These are phyloP conservation scores for Solanum habrochaites DNA, from an alignment of 257 asterid species.

Conservation along the genomic window DNA sequence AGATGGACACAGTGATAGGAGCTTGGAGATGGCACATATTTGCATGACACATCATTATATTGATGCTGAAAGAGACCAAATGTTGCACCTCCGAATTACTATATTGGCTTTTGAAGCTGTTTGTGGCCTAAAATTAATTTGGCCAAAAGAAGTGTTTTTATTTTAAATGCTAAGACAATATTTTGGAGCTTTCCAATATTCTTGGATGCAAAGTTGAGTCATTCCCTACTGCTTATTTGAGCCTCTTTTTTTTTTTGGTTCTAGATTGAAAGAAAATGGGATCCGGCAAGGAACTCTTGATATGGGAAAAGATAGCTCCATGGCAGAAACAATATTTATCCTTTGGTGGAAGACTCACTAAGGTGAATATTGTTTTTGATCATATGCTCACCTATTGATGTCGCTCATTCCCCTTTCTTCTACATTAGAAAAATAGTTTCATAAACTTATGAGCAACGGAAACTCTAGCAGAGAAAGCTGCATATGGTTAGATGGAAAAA, in stretches of 20 bases:
- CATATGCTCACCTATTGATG: not conserved
- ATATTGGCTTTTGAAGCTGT: not conserved
- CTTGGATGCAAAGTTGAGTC: not conserved
- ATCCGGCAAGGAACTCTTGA: not conserved
- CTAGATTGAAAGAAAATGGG: not conserved
- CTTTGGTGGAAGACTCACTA: not conserved
- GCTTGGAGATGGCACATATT: not conserved
- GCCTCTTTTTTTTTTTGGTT: not conserved
- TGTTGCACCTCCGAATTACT: not conserved
- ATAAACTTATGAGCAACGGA: not conserved
- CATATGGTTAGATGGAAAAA: not conserved
- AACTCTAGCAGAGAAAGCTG: not conserved
- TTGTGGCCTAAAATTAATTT: not conserved
- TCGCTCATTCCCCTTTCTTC: not conserved
- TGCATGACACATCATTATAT: not conserved
- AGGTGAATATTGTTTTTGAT: not conserved
- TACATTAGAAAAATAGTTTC: not conserved
- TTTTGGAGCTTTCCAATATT: not conserved
- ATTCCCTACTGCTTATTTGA: not conserved
- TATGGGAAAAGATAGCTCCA: not conserved
- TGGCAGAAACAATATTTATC: not conserved
- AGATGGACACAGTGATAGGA: not conserved
- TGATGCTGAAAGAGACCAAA: not conserved
- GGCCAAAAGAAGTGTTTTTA: not conserved
- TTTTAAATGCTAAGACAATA: not conserved